phyloP scores from a whole-genome alignment of 2,329 filamentous ascomycete species.

The Truncatella angustata region DNA sequence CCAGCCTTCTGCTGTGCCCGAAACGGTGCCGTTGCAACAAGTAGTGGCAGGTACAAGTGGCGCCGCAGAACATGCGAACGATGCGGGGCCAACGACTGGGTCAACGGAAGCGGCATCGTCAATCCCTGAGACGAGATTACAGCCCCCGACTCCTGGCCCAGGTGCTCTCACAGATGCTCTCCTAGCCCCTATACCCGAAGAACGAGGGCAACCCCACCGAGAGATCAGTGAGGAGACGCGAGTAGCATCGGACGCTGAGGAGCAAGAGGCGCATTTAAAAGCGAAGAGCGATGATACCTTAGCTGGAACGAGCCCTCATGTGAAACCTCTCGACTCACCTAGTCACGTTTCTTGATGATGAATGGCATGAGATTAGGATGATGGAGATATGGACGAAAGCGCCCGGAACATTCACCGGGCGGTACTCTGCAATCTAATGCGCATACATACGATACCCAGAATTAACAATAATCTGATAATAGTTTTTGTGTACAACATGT shows the following conservation, averaged over 20 bases:
- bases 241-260: conserved; percentile 11
- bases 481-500: neutral
- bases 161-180: conserved; percentile 11
- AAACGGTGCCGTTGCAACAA: conserved; percentile 30
- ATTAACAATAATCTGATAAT: neutral
- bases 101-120: neutral
- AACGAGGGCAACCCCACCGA: conserved; percentile 20
- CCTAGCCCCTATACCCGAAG: conserved; percentile 19
- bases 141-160: neutral
- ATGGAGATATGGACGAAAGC: neutral
- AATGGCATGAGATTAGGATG: neutral
- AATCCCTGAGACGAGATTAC: neutral
- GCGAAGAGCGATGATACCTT: conserved; percentile 6
- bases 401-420: neutral
- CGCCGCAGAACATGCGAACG: conserved; percentile 2
- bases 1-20: conserved; percentile 21
- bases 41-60: conserved; percentile 22
- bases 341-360: neutral
- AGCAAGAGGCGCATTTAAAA: conserved; percentile 7
- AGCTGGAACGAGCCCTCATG: neutral
- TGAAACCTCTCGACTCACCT: neutral
- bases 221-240: conserved; percentile 27
- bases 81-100: conserved; percentile 8
- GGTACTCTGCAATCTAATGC: neutral
- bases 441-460: conserved; percentile 4